phyloP scores from a whole-genome alignment of 2,329 filamentous ascomycete genomes.

The Leptoxyphium fumago region DNA sequence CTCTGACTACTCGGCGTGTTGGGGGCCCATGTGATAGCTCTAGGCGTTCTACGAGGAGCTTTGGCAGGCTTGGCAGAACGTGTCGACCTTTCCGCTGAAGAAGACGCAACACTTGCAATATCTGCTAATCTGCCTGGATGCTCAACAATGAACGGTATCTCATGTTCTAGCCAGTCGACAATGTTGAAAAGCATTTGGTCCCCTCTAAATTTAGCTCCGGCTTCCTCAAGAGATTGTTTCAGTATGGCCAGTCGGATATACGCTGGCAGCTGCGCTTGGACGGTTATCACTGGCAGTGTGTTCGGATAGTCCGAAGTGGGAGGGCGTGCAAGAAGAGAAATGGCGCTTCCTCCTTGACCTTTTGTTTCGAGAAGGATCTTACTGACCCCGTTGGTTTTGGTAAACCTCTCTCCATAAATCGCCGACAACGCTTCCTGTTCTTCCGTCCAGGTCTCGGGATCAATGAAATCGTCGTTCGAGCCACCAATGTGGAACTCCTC shows the following conservation, averaged over 20 bases:
- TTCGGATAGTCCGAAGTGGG: conserved; percentile 57
- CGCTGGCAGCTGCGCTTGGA: conserved; percentile 59
- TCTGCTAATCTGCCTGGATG: conserved; percentile 72
- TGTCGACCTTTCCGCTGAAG: conserved; percentile 32
- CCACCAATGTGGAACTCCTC: conserved; percentile 22
- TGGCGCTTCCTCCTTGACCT: conserved; percentile 26
- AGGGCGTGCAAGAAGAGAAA: conserved; percentile 51
- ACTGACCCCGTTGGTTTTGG: conserved; percentile 40
- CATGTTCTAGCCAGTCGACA: conserved; percentile 80
- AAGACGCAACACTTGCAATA: conserved; percentile 60
- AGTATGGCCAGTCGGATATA: conserved; percentile 87
- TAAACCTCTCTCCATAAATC: conserved; percentile 66
- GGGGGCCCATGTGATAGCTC: conserved; percentile 48
- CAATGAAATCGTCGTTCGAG: conserved; percentile 23
- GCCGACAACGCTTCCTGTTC: conserved; percentile 73
- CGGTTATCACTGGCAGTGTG: conserved; percentile 50
- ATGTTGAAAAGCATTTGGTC: conserved; percentile 87
- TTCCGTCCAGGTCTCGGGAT: conserved; percentile 58
- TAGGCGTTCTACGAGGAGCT: conserved; percentile 29
- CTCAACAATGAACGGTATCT: conserved; percentile 68
- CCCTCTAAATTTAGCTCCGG: conserved; percentile 55
- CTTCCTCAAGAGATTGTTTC: conserved; percentile 58
- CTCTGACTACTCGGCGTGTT: conserved; percentile 44
- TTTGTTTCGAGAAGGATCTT: conserved; percentile 50
- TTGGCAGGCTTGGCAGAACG: conserved; percentile 8